These are phyloP conservation scores for Brassica rapa DNA, from an alignment of 345 rosid genomes.

Conservation along the genomic window DNA sequence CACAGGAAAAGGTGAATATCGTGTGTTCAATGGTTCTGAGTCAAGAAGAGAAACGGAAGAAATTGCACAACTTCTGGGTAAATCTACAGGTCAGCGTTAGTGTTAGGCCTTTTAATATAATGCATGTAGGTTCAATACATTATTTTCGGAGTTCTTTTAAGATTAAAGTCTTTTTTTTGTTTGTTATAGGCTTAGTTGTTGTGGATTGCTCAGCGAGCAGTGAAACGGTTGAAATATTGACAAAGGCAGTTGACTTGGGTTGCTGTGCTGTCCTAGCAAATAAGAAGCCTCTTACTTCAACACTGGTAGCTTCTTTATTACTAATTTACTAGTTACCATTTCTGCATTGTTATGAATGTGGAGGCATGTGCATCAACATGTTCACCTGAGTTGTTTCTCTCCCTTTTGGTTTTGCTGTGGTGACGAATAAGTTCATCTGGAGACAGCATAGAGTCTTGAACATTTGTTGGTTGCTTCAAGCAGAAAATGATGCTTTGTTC, in stretches of 20 bases:
- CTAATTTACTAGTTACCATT: background rate
- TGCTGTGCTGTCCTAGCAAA: constrained; percentile 86
- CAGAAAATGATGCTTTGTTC: background rate
- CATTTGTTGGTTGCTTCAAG: background rate
- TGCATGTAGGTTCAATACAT: background rate
- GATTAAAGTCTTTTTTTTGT: background rate
- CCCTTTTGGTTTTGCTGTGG: background rate
- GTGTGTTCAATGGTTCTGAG: constrained; percentile 46
- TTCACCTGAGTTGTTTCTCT: background rate
- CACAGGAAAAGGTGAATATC: constrained; percentile 38
- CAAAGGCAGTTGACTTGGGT: constrained; percentile 58
- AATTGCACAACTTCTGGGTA: constrained; percentile 56
- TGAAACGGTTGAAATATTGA: constrained; percentile 57
- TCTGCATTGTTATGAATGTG: background rate
- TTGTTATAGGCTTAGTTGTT: constrained; percentile 62
- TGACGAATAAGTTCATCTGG: background rate
- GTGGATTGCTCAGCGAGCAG: constrained; percentile 91
- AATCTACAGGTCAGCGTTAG: constrained; percentile 65
- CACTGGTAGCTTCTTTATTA: constrained; percentile 52
- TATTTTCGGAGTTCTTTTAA: background rate
- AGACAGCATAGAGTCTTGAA: background rate
- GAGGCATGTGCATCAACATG: background rate
- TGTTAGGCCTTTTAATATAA: background rate
- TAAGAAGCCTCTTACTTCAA: constrained; percentile 87
- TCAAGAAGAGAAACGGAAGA: constrained; percentile 45